Evolutionary conservation across 495 filamentous ascomycete species (phyloP).

Genomic region (Cryomyces minteri): DNA sequence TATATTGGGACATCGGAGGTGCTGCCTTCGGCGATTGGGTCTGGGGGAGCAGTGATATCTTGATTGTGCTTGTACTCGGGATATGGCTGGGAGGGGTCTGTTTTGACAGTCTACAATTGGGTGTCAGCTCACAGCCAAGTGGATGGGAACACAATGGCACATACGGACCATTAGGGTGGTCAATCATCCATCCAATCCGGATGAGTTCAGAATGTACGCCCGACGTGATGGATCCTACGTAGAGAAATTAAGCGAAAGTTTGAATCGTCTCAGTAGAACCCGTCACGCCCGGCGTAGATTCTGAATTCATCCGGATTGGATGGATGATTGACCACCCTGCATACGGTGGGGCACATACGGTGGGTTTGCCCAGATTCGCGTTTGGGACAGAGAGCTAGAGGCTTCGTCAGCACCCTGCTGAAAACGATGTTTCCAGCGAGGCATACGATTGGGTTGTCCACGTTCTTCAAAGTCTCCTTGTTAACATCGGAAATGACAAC

Average conservation of each 20-base stretch:
- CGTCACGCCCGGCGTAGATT: too few relatives aligned
- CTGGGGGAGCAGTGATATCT: conserved; percentile 80
- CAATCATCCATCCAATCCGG: too few relatives aligned
- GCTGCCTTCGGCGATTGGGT: conserved; percentile 56
- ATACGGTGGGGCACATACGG: conserved; percentile 24
- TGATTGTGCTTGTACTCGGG: conserved; percentile 68
- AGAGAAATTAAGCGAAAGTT: too few relatives aligned
- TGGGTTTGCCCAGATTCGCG: conserved; percentile 61
- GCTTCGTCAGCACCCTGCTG: background rate
- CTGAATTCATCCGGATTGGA: too few relatives aligned
- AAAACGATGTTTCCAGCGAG: background rate
- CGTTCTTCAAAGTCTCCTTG: conserved; percentile 46
- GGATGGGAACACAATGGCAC: too few relatives aligned
- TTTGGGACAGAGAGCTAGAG: conserved; percentile 66
- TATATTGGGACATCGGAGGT: conserved; percentile 91
- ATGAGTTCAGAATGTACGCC: too few relatives aligned
- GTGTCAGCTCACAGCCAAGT: conserved; percentile 9
- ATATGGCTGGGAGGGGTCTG: conserved; percentile 38
- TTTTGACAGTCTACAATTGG: conserved; percentile 33
- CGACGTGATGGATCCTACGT: too few relatives aligned
- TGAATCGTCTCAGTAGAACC: too few relatives aligned
- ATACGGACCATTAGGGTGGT: too few relatives aligned
- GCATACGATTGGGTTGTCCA: conserved; percentile 47
- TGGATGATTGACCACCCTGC: background rate
- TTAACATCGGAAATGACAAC: conserved; percentile 78